Evolutionary conservation across 1,284 basidiomycete genomes (phyloP).

Genomic region (Pyrrhoderma noxium): DNA sequence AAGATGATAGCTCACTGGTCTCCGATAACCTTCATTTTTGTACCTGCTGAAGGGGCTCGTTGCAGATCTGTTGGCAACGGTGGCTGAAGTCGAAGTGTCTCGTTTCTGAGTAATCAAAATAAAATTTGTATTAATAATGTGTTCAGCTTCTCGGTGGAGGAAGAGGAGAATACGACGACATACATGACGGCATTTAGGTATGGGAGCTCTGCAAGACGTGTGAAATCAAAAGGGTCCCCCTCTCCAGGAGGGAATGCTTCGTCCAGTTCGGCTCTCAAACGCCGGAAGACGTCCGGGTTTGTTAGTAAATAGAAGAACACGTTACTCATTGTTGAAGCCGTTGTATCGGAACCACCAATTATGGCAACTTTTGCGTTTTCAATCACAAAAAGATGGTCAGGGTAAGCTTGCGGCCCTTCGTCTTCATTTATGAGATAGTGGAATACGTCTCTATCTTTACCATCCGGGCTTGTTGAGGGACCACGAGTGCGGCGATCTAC

Average conservation of each 20-base stretch:
- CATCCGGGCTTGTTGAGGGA: conserved; percentile 8
- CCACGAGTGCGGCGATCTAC: conserved; percentile 19
- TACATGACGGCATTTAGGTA: conserved; percentile 30
- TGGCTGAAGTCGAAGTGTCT: conserved; percentile 12
- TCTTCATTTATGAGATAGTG: conserved; percentile 32
- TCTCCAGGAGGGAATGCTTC: conserved; percentile 19
- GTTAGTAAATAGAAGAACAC: conserved; percentile 28
- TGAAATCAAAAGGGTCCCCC: conserved; percentile 17
- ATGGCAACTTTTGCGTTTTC: conserved; percentile 31
- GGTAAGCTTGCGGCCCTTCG: conserved; percentile 1
- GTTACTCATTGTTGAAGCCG: conserved; percentile 27
- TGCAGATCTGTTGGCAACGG: conserved; percentile 10
- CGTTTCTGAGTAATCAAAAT: conserved; percentile 4
- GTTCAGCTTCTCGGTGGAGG: no score
- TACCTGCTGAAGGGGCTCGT: conserved; percentile 12
- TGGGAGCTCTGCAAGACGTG: conserved; percentile 23
- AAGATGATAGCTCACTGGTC: conserved; percentile 6
- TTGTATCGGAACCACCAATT: conserved; percentile 32
- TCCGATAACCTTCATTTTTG: conserved; percentile 6
- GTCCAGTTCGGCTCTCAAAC: conserved; percentile 28
- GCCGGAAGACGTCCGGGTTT: conserved; percentile 25
- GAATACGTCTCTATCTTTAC: conserved; percentile 30
- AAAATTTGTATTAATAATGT: no score
- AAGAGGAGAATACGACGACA: conserved; percentile 5
- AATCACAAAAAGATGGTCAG: conserved; percentile 21